Conservation (phyloP, 2,329 filamentous ascomycete species). For the Penicillium polonicum region DNA sequence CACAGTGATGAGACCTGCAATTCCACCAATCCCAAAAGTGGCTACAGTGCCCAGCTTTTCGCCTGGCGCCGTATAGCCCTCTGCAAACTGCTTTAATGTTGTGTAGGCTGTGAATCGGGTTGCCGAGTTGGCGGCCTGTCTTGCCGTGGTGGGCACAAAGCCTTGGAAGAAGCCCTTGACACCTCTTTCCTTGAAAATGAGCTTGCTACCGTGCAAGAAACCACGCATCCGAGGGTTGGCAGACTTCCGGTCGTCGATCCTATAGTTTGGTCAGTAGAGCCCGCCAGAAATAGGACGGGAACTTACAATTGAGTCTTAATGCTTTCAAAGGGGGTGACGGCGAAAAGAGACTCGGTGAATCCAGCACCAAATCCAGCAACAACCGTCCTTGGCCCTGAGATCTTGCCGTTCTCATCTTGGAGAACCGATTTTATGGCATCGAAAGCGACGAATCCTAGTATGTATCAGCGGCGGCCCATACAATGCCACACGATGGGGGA, state of each 20-base stretch:
- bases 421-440: slow-evolving; percentile 88
- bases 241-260: slow-evolving; percentile 91
- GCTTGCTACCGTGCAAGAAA: slow-evolving; percentile 82
- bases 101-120: slow-evolving; percentile 90
- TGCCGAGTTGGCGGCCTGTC: slow-evolving; percentile 92
- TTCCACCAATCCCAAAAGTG: slow-evolving; percentile 86
- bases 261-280: slow-evolving; percentile 35
- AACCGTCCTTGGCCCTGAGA: slow-evolving; percentile 86
- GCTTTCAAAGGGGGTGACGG: slow-evolving; percentile 94
- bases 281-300: neutral
- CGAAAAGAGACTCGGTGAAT: slow-evolving; percentile 86
- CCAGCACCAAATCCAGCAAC: slow-evolving; percentile 92
- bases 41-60: slow-evolving; percentile 87
- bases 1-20: slow-evolving; percentile 89
- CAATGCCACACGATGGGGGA: neutral
- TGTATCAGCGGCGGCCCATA: neutral
- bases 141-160: slow-evolving; percentile 88
- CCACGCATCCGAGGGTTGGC: slow-evolving; percentile 82
- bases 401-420: slow-evolving; percentile 78
- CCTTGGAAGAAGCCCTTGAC: slow-evolving; percentile 94
- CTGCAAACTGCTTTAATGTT: slow-evolving; percentile 82
- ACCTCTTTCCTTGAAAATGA: slow-evolving; percentile 86
- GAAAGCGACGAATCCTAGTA: slow-evolving; percentile 83
- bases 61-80: slow-evolving; percentile 87
- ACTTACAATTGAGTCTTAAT: slow-evolving; percentile 89